These are phyloP conservation scores for Penicillium psychrosexuale DNA, from an alignment of 2,329 filamentous ascomycete genomes.

Conservation along the genomic window DNA sequence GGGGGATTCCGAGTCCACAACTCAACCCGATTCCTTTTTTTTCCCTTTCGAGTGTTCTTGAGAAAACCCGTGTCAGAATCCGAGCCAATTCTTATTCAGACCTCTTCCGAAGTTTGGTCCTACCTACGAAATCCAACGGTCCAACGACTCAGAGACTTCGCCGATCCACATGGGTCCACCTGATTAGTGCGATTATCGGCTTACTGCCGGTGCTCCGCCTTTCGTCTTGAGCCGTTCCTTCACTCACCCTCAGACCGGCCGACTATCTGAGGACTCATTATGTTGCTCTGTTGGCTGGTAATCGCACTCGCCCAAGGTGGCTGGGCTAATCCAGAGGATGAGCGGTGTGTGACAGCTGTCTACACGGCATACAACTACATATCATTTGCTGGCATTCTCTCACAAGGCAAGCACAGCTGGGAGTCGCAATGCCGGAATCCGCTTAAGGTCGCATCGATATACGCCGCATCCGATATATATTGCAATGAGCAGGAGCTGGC, in stretches of 20 bases:
- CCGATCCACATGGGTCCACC: conserved; percentile 7
- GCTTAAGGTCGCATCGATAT: conserved; percentile 35
- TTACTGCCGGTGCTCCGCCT: conserved; percentile 8
- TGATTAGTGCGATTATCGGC: conserved; percentile 15
- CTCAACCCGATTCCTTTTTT: not conserved
- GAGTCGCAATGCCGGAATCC: conserved; percentile 33
- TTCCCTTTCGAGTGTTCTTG: not conserved
- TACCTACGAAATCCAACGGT: not conserved
- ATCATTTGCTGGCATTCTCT: conserved; percentile 25
- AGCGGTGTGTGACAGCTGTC: conserved; percentile 34
- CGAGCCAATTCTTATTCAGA: not conserved
- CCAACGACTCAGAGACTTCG: conserved; percentile 6
- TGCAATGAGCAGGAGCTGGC: conserved; percentile 28
- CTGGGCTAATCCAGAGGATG: conserved; percentile 16
- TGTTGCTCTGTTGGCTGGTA: conserved; percentile 21
- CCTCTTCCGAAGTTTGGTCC: not conserved
- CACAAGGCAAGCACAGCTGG: conserved; percentile 20
- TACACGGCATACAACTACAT: conserved; percentile 34
- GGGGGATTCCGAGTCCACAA: not conserved
- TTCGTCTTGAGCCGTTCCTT: conserved; percentile 6
- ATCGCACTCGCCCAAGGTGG: conserved; percentile 11
- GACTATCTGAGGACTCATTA: conserved; percentile 10
- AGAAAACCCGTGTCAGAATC: not conserved
- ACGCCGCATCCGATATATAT: conserved; percentile 34
- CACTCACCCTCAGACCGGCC: not conserved